Percentiles rank a stretch among this genome's conserved stretches.
phyloP scores from a whole-genome alignment of 2,329 filamentous ascomycete genomes.

The Stemphylium lycopersici region DNA sequence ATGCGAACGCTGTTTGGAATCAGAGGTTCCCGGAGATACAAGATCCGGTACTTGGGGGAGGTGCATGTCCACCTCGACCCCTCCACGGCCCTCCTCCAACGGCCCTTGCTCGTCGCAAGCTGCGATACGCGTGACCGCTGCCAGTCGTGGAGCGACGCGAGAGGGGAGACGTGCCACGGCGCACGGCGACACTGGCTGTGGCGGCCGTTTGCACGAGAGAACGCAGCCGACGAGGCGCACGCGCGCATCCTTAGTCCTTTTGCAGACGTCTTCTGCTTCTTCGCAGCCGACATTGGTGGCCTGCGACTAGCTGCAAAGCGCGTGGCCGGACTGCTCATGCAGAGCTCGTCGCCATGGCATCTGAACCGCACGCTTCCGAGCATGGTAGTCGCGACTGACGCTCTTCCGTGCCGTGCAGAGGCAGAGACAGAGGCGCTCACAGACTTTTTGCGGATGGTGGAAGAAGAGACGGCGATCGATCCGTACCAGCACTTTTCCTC shows the following conservation, averaged over 20 bases:
- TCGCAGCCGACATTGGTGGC: constrained; percentile 30
- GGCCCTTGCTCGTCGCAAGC: background rate
- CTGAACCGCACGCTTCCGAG: constrained; percentile 21
- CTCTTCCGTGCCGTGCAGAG: no score
- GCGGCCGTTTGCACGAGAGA: background rate
- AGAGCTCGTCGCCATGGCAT: background rate
- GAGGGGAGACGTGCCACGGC: background rate
- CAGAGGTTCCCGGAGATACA: background rate
- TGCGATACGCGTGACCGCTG: background rate
- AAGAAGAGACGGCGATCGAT: background rate
- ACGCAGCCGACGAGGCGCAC: background rate
- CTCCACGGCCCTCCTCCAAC: background rate
- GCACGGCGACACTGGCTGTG: background rate
- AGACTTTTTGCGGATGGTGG: background rate
- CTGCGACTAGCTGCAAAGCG: constrained; percentile 25
- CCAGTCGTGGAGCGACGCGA: background rate
- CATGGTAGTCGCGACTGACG: background rate
- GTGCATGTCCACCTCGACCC: background rate
- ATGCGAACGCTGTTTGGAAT: background rate
- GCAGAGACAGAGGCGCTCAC: background rate
- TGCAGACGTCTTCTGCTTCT: constrained; percentile 37
- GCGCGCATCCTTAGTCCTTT: constrained; percentile 17
- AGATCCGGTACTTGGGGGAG: background rate
- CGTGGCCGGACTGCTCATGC: constrained; percentile 17
- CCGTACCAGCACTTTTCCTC: constrained; percentile 17